Percentiles rank a stretch among this genome's conserved stretches.
phyloP scores from a whole-genome alignment of 2,329 filamentous ascomycete species.

The Colletotrichum orbiculare region DNA sequence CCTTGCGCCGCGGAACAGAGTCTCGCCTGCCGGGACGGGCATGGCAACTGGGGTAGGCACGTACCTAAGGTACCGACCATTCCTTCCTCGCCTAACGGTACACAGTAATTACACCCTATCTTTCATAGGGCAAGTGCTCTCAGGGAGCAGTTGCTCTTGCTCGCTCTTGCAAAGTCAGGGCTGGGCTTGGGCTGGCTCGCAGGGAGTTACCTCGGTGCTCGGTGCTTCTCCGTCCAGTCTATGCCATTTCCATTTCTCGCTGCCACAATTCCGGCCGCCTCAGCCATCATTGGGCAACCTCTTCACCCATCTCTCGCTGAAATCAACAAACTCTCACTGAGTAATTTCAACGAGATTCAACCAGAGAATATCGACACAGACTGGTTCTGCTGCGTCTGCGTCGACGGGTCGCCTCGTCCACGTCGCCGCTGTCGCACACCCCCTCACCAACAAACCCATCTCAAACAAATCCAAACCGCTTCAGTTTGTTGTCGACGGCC shows the following conservation, averaged over 20 bases:
- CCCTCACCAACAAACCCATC: constrained; percentile 10
- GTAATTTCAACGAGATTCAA: constrained; percentile 3
- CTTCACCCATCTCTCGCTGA: constrained; percentile 19
- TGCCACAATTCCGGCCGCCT: neutral
- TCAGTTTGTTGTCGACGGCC: neutral
- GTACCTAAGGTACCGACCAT: too few species aligned
- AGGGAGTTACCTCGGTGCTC: constrained; percentile 16
- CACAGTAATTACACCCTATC: too few species aligned
- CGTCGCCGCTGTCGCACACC: constrained; percentile 13
- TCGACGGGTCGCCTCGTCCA: constrained; percentile 1
- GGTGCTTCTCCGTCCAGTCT: constrained; percentile 30
- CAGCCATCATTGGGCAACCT: constrained; percentile 2
- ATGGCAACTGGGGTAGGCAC: constrained; percentile 6
- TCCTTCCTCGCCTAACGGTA: too few species aligned
- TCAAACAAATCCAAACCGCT: constrained; percentile 11
- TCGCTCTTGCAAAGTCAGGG: too few species aligned
- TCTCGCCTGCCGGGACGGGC: constrained; percentile 39
- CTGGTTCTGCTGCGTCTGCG: too few species aligned
- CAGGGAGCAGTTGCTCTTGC: too few species aligned
- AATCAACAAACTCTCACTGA: constrained; percentile 26
- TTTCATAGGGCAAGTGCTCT: neutral
- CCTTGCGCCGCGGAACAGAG: constrained; percentile 45
- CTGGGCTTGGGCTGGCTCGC: neutral
- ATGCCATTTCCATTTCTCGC: constrained; percentile 9
- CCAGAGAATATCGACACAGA: neutral